Conservation (phyloP, 768 basidiomycete genomes). For the Mycena floridula region DNA sequence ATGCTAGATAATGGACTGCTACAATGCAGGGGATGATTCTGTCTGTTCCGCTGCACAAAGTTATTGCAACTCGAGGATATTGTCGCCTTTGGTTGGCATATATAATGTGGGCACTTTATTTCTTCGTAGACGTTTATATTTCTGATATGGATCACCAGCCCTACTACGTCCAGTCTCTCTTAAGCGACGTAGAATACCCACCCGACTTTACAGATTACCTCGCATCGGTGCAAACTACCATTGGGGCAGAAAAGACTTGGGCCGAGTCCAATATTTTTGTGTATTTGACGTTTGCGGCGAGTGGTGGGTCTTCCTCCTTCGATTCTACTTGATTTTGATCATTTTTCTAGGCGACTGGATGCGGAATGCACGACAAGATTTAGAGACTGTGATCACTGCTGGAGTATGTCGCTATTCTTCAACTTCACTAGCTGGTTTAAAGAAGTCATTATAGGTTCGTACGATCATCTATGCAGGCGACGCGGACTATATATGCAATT, state of each 20-base stretch:
- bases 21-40: conserved; percentile 17
- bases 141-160: conserved; percentile 12
- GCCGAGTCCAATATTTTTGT: conserved; percentile 31
- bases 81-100: conserved; percentile 28
- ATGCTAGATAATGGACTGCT: conserved; percentile 29
- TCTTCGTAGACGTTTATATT: background rate
- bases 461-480: conserved; percentile 54
- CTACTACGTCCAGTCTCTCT: conserved; percentile 37
- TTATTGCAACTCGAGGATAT: conserved; percentile 30
- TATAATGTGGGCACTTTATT: conserved; percentile 18
- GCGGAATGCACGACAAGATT: conserved; percentile 37
- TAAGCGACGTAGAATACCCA: conserved; percentile 42
- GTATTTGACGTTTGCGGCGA: conserved; percentile 39
- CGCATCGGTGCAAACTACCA: conserved; percentile 24
- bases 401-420: conserved; percentile 29
- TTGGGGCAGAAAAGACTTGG: conserved; percentile 42
- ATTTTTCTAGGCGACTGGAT: conserved; percentile 49
- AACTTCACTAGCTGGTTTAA: background rate
- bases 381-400: conserved; percentile 54
- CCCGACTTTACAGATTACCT: conserved; percentile 29
- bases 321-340: background rate
- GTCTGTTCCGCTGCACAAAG: conserved; percentile 29
- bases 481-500: conserved; percentile 56
- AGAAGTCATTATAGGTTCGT: conserved; percentile 21
- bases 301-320: conserved; percentile 22